phyloP scores from a whole-genome alignment of 2,329 filamentous ascomycete species.

The Davidsoniella australis region DNA sequence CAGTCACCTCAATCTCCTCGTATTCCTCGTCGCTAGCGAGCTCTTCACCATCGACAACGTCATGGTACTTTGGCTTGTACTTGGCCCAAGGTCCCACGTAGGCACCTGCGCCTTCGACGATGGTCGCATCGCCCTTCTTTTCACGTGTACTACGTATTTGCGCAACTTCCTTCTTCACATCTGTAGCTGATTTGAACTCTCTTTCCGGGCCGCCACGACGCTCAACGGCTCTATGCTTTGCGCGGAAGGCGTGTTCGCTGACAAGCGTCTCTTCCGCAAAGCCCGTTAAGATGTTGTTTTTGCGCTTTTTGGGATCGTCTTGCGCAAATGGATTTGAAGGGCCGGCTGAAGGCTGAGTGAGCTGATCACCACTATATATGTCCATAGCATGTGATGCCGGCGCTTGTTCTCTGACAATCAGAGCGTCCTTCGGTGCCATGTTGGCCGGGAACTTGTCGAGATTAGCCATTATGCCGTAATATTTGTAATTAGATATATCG shows the following conservation, averaged over 20 bases:
- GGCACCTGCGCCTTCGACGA: conserved; percentile 72
- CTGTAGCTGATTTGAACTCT: conserved; percentile 34
- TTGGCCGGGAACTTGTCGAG: conserved; percentile 49
- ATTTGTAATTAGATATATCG: background rate
- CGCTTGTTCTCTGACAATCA: conserved; percentile 36
- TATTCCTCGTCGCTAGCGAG: conserved; percentile 66
- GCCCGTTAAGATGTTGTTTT: conserved; percentile 62
- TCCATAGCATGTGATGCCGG: conserved; percentile 42
- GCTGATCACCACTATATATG: conserved; percentile 53
- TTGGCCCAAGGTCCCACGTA: conserved; percentile 93
- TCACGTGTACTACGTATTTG: conserved; percentile 59
- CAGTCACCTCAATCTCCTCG: conserved; percentile 58
- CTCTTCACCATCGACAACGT: conserved; percentile 56
- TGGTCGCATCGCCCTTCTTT: conserved; percentile 63
- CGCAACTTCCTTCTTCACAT: conserved; percentile 55
- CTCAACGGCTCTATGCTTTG: conserved; percentile 71
- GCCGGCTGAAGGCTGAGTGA: conserved; percentile 47
- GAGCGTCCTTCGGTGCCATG: conserved; percentile 46
- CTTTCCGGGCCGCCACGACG: conserved; percentile 41
- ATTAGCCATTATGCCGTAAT: conserved; percentile 33
- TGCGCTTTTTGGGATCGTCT: conserved; percentile 46
- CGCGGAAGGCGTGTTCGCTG: conserved; percentile 78
- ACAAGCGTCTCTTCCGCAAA: conserved; percentile 76
- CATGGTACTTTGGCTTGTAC: conserved; percentile 57
- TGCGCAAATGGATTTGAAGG: conserved; percentile 62